Evolutionary conservation across 805 yeast species (phyloP), one percentile per base, ranked within the genome.

Genomic region (Yamadazyma sp.): DNA sequence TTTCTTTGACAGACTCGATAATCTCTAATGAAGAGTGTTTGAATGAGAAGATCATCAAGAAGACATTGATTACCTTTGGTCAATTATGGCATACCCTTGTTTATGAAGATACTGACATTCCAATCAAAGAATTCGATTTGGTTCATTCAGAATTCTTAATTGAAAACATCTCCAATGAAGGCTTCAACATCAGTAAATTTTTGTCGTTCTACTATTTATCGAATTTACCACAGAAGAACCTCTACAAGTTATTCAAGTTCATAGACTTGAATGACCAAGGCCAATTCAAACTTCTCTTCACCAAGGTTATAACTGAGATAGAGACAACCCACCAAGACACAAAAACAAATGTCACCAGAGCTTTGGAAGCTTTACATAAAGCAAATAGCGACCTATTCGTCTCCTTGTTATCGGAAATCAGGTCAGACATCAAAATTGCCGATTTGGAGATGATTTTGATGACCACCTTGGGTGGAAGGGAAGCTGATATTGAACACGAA

Each of bases 371-470:
- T 6, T 23, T 46, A 26, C 41, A 41, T 38, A 48, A 48, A 25
- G 10, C 35, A 9, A 44, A 63, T 42, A 27, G 42, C n/a, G 49
- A 46, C 10, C 42, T 46, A 21, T 58, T 67, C 37, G 21, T 35
- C 9, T 32, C 47, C 19, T 27, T 38, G 5, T 54, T 67, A 45
- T 43, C 46, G 13, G 34, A 36, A 0, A 32, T 41, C 37, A 42
- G 46, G 11, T 35, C 48, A 9, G 44, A 42, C 15, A 40, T 53
- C 31, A 49, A 52, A 16, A 31, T 67, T 17, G 44, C 55, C 13
- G 71, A 64, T 16, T 59, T 69, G 48, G 74, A 68, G 63, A 75
- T 88, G 70, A 70, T 73, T 37, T 62, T 87, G 31, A 84, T 86
- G 60, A 72, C 83, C 1, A 80, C 90, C 0, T 60, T 88, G 35